These are phyloP conservation scores for Neoboletus subvelutipes DNA, from an alignment of 768 basidiomycete species.

Conservation along the genomic window DNA sequence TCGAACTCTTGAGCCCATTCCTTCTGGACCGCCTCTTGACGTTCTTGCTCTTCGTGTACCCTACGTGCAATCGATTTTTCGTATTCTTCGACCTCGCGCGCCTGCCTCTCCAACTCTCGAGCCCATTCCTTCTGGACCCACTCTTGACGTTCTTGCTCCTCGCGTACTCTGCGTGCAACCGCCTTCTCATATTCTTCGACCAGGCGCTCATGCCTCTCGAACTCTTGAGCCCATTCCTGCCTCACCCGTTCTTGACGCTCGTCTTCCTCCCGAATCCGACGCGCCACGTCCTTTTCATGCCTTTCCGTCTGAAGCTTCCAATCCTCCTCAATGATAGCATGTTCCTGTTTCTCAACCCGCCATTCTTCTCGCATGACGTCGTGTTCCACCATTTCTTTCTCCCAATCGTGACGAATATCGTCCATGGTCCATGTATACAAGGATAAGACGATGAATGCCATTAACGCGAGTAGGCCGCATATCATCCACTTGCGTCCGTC, in stretches of 20 bases:
- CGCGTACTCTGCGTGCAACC: too few relatives aligned
- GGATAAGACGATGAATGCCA: neutral
- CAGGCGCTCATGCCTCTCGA: too few relatives aligned
- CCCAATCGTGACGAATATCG: slow-evolving; percentile 11
- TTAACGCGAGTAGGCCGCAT: neutral
- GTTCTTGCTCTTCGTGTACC: slow-evolving; percentile 7
- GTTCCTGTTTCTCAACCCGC: slow-evolving; percentile 7
- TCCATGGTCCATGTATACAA: slow-evolving; percentile 11
- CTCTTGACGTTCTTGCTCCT: slow-evolving; percentile 11
- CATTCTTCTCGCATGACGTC: slow-evolving; percentile 1
- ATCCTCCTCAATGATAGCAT: neutral
- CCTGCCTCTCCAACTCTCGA: slow-evolving; percentile 3
- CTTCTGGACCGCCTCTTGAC: slow-evolving; percentile 5
- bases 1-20: slow-evolving; percentile 7
- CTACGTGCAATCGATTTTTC: too few relatives aligned
- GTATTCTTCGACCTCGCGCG: neutral
- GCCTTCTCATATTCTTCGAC: too few relatives aligned
- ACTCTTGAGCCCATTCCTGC: too few relatives aligned
- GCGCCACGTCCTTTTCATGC: slow-evolving; percentile 12
- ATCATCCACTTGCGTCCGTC: neutral
- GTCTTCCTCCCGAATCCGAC: neutral
- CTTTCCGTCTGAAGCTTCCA: slow-evolving; percentile 15
- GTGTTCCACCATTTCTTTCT: slow-evolving; percentile 1
- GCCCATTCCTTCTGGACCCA: slow-evolving; percentile 3
- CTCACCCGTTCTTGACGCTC: too few relatives aligned